Percentiles rank a stretch among this genome's conserved stretches.
Conservation (phyloP, 2,329 filamentous ascomycete genomes). For the Botryosphaeria agaves region DNA sequence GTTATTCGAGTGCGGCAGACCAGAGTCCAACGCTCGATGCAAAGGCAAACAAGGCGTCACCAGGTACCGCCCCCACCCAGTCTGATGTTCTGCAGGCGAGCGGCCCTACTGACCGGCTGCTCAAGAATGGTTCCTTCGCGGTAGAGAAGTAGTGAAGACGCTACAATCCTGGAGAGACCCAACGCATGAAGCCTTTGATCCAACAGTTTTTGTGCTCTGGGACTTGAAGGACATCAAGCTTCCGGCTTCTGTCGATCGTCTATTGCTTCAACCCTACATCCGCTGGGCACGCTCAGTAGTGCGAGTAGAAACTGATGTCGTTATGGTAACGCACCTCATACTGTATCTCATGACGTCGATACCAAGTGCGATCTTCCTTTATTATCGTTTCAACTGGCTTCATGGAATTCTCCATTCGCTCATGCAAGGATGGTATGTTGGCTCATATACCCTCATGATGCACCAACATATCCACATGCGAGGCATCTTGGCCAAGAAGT, state of each 20-base stretch:
- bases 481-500: conserved; percentile 43
- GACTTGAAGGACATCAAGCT: conserved; percentile 29
- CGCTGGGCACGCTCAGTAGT: conserved; percentile 37
- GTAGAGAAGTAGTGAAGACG: conserved; percentile 17
- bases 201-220: conserved; percentile 36
- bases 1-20: not conserved
- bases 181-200: conserved; percentile 29
- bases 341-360: conserved; percentile 54
- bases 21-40: not conserved
- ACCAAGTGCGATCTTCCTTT: conserved; percentile 50
- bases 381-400: conserved; percentile 45
- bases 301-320: conserved; percentile 52
- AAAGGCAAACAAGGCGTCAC: not conserved
- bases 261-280: conserved; percentile 43
- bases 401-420: conserved; percentile 49
- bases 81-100: not conserved
- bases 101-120: not conserved
- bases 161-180: conserved; percentile 33
- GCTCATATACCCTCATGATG: conserved; percentile 64
- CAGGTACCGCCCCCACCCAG: not conserved
- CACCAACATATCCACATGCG: conserved; percentile 72
- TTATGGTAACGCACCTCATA: conserved; percentile 61
- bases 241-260: conserved; percentile 23
- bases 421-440: conserved; percentile 52
- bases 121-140: conserved; percentile 3